Conservation (phyloP, 1,139 yeast genomes). For the Magnusiomyces suaveolens region DNA sequence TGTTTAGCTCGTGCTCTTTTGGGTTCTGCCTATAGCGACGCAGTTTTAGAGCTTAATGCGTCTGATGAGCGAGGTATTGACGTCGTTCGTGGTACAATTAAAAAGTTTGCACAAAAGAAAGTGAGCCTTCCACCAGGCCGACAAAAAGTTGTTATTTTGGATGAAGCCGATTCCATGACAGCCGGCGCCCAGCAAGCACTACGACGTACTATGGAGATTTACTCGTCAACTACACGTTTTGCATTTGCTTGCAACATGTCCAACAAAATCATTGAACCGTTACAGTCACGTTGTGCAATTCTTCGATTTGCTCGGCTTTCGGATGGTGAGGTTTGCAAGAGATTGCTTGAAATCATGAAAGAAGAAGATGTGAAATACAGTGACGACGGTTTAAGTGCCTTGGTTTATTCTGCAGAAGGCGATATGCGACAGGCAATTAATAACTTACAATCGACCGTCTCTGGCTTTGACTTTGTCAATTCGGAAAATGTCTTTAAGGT, state of each 20-base stretch:
- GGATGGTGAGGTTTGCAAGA: conserved; percentile 74
- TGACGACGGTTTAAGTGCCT: conserved; percentile 86
- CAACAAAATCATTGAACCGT: conserved; percentile 88
- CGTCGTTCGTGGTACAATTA: conserved; percentile 84
- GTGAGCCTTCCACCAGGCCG: conserved; percentile 61
- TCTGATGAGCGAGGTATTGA: conserved; percentile 96
- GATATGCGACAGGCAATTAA: conserved; percentile 98
- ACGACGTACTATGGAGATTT: conserved; percentile 94
- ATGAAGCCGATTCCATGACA: conserved; percentile 97
- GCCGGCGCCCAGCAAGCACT: conserved; percentile 98
- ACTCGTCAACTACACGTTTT: conserved; percentile 87
- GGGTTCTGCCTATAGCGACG: conserved; percentile 66
- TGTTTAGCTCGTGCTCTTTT: conserved; percentile 80
- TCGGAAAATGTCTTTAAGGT: conserved; percentile 89
- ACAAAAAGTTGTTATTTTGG: conserved; percentile 83
- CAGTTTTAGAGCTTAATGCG: conserved; percentile 88
- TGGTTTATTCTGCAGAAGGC: conserved; percentile 95
- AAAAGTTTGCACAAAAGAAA: conserved; percentile 91
- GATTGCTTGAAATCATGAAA: conserved; percentile 63
- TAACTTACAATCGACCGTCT: conserved; percentile 84
- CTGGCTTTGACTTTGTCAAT: conserved; percentile 85
- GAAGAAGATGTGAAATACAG: conserved; percentile 67
- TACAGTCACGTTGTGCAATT: conserved; percentile 95
- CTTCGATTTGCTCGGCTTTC: conserved; percentile 70
- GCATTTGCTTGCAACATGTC: conserved; percentile 97